Evolutionary conservation across 1,139 yeast genomes (phyloP), one percentile per base, ranked within the genome.

Genomic region (Yamadazyma triangularis): DNA sequence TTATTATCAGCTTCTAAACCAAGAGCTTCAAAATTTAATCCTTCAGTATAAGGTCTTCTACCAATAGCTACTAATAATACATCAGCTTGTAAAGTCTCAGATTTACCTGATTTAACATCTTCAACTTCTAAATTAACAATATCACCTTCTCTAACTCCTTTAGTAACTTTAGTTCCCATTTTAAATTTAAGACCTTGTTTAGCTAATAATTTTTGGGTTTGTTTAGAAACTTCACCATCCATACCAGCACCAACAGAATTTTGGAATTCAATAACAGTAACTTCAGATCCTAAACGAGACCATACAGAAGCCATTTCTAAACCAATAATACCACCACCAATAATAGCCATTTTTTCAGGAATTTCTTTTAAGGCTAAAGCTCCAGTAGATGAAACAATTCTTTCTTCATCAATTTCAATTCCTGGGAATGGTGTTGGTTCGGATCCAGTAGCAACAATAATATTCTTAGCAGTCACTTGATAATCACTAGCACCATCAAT

Each of bases 401-500:
- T 80, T 72, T 91, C 94, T 70, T 93, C 98, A 56, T 93, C 99
- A 45, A 93, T 76, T 52, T 81, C 83, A 51, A 93, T 86, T 40
- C 98, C 98, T 50, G 98, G 98, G 91, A 93, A 93, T 33, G 98
- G 96, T 29, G 96, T 84, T 41, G 91, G 89, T 66, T 93, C 99
- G 25, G 97, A 89, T 41, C 99, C 99, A 28, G 99, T 93, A 48
- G 99, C 99, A 58, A 93, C 79, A 56, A 93, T 85, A 58, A 89
- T 71, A 67, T 91, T 80, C 57, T 87, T 85, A 41, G 95, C 94
- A 50, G 77, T 77, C 39, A 91, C 62, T 31, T 72, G 56, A 33
- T 56, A 53, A 32, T 63, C 71, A 56, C 80, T 88, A 40, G 80
- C 70, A 34, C 95, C 96, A 48, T 89, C 96, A 44, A 82, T 77